A percentile compares a stretch with the other conserved stretches of the same genome.
phyloP scores from a whole-genome alignment of 495 filamentous ascomycete species.

The Cercophora scortea region DNA sequence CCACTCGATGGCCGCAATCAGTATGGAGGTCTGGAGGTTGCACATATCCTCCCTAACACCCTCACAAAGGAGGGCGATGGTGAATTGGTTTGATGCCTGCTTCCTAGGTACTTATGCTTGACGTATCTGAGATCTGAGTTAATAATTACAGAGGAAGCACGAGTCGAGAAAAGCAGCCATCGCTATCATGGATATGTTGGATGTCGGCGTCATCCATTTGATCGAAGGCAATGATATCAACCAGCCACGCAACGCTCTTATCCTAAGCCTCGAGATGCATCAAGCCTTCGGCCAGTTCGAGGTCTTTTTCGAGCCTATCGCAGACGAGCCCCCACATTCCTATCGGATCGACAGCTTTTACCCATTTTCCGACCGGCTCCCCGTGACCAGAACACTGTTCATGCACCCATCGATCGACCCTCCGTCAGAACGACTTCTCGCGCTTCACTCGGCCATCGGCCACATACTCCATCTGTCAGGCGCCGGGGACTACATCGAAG shows the following conservation, averaged over 20 bases:
- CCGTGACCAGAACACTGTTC: constrained; percentile 1
- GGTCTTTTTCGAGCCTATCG: constrained; percentile 6
- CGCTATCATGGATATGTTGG: constrained; percentile 13
- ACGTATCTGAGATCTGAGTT: neutral
- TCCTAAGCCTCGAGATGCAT: constrained; percentile 7
- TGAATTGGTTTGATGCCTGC: constrained; percentile 7
- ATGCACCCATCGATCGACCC: constrained; percentile 13
- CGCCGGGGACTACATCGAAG: constrained; percentile 19
- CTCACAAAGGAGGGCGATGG: constrained; percentile 1
- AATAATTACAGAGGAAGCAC: neutral
- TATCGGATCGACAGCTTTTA: constrained; percentile 14
- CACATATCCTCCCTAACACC: constrained; percentile 9
- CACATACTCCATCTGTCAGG: constrained; percentile 23
- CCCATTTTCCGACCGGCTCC: neutral
- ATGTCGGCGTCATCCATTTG: constrained; percentile 7
- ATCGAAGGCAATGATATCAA: constrained; percentile 11
- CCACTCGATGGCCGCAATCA: neutral
- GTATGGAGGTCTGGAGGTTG: constrained; percentile 5
- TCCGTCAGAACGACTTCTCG: constrained; percentile 18
- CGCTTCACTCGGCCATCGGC: constrained; percentile 21
- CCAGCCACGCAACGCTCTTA: constrained; percentile 8
- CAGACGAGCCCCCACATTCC: constrained; percentile 5
- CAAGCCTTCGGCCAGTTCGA: constrained; percentile 4
- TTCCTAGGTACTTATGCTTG: neutral
- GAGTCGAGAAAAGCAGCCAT: constrained; percentile 12